A percentile compares a stretch with the other conserved stretches of the same genome.
phyloP scores from a whole-genome alignment of 2,329 filamentous ascomycete species.

The Xylaria sp. region DNA sequence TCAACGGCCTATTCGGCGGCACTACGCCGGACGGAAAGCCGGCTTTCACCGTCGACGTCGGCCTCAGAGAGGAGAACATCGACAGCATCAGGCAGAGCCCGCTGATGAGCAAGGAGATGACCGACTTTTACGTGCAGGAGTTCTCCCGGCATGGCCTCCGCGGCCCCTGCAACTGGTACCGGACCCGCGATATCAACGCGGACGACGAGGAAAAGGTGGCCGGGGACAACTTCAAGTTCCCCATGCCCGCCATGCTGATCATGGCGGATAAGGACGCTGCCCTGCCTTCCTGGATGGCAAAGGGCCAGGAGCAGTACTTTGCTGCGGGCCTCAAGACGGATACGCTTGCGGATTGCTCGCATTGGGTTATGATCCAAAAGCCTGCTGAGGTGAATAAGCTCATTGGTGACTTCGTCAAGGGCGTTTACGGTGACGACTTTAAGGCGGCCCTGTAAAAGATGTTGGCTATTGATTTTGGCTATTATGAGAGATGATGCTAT shows the following conservation, averaged over 20 bases:
- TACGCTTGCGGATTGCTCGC: slow-evolving; percentile 69
- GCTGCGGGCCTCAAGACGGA: slow-evolving; percentile 69
- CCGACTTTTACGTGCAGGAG: slow-evolving; percentile 80
- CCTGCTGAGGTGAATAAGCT: slow-evolving; percentile 75
- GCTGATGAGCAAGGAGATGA: slow-evolving; percentile 73
- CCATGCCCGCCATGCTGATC: slow-evolving; percentile 78
- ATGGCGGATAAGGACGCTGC: slow-evolving; percentile 76
- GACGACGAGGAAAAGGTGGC: slow-evolving; percentile 76
- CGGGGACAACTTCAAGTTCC: slow-evolving; percentile 69
- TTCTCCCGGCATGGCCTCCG: slow-evolving; percentile 78
- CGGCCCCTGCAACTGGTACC: slow-evolving; percentile 91
- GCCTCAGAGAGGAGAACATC: slow-evolving; percentile 73
- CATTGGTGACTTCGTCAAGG: slow-evolving; percentile 74
- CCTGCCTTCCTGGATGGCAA: slow-evolving; percentile 76
- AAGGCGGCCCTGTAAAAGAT: slow-evolving; percentile 54
- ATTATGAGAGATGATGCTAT: background rate
- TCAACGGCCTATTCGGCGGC: slow-evolving; percentile 78
- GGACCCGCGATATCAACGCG: slow-evolving; percentile 76
- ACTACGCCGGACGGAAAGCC: slow-evolving; percentile 64
- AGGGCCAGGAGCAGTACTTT: slow-evolving; percentile 76
- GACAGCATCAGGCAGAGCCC: slow-evolving; percentile 65
- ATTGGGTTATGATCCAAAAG: slow-evolving; percentile 87
- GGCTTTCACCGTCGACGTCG: slow-evolving; percentile 69
- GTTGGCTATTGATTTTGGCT: background rate
- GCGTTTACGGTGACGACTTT: slow-evolving; percentile 54